Evolutionary conservation across 176 grass and related monocot genomes (phyloP).

Genomic region (Themeda triandra): DNA sequence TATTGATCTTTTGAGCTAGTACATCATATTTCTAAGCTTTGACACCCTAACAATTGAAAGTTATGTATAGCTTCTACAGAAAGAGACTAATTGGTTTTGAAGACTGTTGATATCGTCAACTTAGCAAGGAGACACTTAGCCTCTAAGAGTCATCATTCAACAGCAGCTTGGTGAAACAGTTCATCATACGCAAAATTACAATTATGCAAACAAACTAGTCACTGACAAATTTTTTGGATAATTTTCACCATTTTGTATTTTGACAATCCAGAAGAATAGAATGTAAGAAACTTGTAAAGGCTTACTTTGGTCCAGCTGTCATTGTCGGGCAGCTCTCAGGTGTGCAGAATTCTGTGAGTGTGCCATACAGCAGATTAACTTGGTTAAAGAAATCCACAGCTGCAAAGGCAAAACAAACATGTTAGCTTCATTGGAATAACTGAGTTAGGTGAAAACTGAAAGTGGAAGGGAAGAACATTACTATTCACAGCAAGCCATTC

Average conservation of each 20-base stretch:
- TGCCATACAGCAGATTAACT: slow-evolving; percentile 95
- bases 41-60: background rate
- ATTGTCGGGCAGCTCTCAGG: slow-evolving; percentile 93
- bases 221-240: background rate
- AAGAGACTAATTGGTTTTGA: background rate
- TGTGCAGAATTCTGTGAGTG: slow-evolving; percentile 92
- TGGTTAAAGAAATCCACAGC: slow-evolving; percentile 99
- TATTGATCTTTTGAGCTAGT: background rate
- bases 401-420: slow-evolving; percentile 41
- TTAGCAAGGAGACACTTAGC: background rate
- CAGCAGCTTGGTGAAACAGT: background rate
- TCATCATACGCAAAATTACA: background rate
- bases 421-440: slow-evolving; percentile 28
- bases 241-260: background rate
- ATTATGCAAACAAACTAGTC: background rate
- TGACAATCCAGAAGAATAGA: slow-evolving; percentile 1
- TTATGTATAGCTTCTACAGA: background rate
- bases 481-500: slow-evolving; percentile 99
- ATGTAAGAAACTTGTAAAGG: background rate
- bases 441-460: background rate
- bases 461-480: slow-evolving; percentile 39
- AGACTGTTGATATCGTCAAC: background rate
- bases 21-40: slow-evolving; percentile 1
- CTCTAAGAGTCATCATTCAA: background rate
- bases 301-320: slow-evolving; percentile 96